phyloP scores from a whole-genome alignment of 2,329 filamentous ascomycete species.

The Aureobasidium sp. region DNA sequence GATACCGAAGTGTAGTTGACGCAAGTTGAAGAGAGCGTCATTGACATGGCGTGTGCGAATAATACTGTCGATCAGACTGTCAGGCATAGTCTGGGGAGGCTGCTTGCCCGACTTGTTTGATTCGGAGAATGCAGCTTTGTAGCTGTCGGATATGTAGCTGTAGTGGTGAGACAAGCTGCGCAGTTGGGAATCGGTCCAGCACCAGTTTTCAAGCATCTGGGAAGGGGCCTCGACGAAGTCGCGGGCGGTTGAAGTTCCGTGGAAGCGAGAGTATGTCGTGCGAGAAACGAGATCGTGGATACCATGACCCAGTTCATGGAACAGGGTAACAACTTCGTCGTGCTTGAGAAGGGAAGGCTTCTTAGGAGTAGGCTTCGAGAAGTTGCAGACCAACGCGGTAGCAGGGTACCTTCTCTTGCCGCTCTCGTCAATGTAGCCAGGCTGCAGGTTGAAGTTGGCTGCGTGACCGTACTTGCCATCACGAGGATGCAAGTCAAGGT shows the following conservation, averaged over 20 bases:
- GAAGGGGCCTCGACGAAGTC: slow-evolving; percentile 45
- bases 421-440: slow-evolving; percentile 49
- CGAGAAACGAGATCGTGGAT: slow-evolving; percentile 44
- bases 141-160: slow-evolving; percentile 40
- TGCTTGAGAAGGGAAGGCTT: slow-evolving; percentile 77
- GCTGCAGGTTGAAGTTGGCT: slow-evolving; percentile 75
- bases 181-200: slow-evolving; percentile 44
- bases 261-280: slow-evolving; percentile 44
- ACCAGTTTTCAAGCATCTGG: slow-evolving; percentile 49
- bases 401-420: slow-evolving; percentile 67
- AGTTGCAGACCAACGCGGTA: slow-evolving; percentile 77
- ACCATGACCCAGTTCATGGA: slow-evolving; percentile 54
- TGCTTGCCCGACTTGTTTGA: slow-evolving; percentile 31
- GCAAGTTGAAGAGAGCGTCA: slow-evolving; percentile 67
- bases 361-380: slow-evolving; percentile 67
- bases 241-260: slow-evolving; percentile 42
- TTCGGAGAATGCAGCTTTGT: slow-evolving; percentile 36
- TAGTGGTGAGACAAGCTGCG: slow-evolving; percentile 63
- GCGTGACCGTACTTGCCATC: slow-evolving; percentile 79
- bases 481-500: slow-evolving; percentile 71
- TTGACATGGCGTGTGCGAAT: slow-evolving; percentile 75
- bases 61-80: slow-evolving; percentile 64
- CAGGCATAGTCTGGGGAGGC: slow-evolving; percentile 60
- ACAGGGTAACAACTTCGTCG: slow-evolving; percentile 72
- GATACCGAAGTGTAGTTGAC: slow-evolving; percentile 71